phyloP scores from a whole-genome alignment of 139 green algal species.

The Chlorella sp. region DNA sequence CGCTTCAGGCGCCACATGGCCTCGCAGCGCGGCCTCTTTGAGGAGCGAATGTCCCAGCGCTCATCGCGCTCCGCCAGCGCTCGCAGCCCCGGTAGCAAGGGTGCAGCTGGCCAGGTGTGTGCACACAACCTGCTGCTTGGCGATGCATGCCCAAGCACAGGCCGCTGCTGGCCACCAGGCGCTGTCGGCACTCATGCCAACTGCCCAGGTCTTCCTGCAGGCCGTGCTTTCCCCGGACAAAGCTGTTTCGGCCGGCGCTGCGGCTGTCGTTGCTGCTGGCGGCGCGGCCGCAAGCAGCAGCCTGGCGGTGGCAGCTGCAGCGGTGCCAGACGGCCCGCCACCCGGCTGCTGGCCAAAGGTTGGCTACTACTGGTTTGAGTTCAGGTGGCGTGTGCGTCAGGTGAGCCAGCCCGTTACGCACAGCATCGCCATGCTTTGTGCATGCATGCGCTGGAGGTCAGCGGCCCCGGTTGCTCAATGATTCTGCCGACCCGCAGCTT shows the following conservation, averaged over 20 bases:
- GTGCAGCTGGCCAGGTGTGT: too few relatives aligned
- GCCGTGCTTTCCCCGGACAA: too few relatives aligned
- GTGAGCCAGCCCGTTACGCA: not conserved
- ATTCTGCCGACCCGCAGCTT: not conserved
- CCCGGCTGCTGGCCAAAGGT: not conserved
- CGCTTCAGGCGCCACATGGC: not conserved
- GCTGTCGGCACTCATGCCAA: too few relatives aligned
- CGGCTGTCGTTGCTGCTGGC: not conserved
- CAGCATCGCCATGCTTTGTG: not conserved
- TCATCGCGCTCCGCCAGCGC: not conserved
- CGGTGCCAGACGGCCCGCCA: not conserved
- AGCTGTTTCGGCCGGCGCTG: too few relatives aligned
- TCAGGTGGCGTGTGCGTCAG: slow-evolving; percentile 43
- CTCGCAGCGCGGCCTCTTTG: slow-evolving; percentile 5
- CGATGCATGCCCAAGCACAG: too few relatives aligned
- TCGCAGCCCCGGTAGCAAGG: not conserved
- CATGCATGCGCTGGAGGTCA: not conserved
- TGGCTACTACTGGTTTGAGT: slow-evolving; percentile 52
- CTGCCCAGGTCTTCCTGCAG: too few relatives aligned
- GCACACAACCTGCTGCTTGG: too few relatives aligned
- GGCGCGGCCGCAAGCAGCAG: not conserved
- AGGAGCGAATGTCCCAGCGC: slow-evolving; percentile 20
- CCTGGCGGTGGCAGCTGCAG: not conserved
- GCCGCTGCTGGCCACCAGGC: too few relatives aligned
- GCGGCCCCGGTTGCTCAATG: too few relatives aligned